A percentile compares a stretch with the other conserved stretches of the same genome.
Conservation (phyloP, 164 flowering plant genomes). For the Nymphaea colorata region DNA sequence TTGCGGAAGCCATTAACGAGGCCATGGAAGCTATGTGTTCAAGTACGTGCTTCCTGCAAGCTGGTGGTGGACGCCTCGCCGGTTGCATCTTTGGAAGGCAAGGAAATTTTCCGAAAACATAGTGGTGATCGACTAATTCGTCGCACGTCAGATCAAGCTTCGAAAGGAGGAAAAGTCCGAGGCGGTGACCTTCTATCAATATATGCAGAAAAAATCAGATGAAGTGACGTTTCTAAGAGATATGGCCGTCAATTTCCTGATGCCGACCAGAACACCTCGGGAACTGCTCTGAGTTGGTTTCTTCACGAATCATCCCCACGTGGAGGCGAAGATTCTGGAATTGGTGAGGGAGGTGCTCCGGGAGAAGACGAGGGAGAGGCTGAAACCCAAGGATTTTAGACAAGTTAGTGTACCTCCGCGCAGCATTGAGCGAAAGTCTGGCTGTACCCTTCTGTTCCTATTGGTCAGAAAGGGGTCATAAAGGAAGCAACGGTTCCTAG, state of each 20-base stretch:
- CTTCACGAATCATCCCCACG: conserved; percentile 24
- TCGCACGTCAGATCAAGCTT: conserved; percentile 10
- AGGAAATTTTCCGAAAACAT: conserved; percentile 16
- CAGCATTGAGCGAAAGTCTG: conserved; percentile 27
- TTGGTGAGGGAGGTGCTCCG: conserved; percentile 13
- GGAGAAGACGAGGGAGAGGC: background rate
- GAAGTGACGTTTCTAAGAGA: conserved; percentile 37
- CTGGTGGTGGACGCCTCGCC: conserved; percentile 29
- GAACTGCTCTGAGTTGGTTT: conserved; percentile 48
- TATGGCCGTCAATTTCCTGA: conserved; percentile 21
- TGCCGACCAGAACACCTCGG: conserved; percentile 46
- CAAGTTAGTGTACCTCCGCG: conserved; percentile 32
- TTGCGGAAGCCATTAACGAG: conserved; percentile 25
- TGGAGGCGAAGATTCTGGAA: conserved; percentile 25
- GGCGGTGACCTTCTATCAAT: background rate
- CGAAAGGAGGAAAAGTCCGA: conserved; percentile 8
- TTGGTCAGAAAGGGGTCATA: conserved; percentile 15
- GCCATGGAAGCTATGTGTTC: conserved; percentile 16
- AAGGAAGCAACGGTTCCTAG: conserved; percentile 27
- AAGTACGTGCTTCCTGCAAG: conserved; percentile 21
- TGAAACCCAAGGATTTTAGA: conserved; percentile 7
- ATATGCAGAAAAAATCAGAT: conserved; percentile 3
- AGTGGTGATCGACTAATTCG: conserved; percentile 14
- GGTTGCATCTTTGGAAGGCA: conserved; percentile 31
- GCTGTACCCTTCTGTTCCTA: conserved; percentile 31